These are phyloP conservation scores for Apostasia shenzhenica DNA, from an alignment of 106 monocot species.

Conservation along the genomic window DNA sequence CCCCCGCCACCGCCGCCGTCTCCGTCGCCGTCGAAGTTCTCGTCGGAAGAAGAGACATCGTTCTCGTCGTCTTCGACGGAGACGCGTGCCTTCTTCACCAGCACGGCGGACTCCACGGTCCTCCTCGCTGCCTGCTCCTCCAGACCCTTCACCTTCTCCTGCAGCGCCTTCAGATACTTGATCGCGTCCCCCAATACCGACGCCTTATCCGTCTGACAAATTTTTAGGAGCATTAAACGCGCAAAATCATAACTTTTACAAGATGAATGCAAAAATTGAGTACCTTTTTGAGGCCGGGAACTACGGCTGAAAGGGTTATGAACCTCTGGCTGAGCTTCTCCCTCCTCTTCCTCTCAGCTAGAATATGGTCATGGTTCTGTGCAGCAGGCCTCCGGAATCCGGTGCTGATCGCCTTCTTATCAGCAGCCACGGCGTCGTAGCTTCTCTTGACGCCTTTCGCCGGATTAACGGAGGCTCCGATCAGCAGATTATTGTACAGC, in stretches of 20 bases:
- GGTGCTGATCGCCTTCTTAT: neutral
- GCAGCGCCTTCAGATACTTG: conserved; percentile 29
- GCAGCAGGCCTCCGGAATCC: conserved; percentile 10
- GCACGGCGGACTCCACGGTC: conserved; percentile 13
- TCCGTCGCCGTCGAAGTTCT: conserved; percentile 11
- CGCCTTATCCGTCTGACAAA: conserved; percentile 32
- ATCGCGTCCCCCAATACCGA: conserved; percentile 36
- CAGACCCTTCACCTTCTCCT: conserved; percentile 28
- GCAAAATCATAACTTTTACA: neutral
- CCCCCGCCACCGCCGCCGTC: conserved; percentile 15
- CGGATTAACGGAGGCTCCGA: neutral
- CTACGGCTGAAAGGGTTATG: conserved; percentile 45
- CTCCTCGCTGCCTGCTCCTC: conserved; percentile 22
- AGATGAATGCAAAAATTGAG: neutral
- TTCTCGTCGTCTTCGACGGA: conserved; percentile 4
- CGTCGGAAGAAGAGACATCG: conserved; percentile 12
- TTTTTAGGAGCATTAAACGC: too few species aligned
- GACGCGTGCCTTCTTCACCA: conserved; percentile 14
- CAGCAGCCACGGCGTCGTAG: neutral
- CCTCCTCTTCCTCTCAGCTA: conserved; percentile 61
- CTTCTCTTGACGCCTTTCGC: conserved; percentile 21
- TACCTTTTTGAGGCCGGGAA: conserved; percentile 60
- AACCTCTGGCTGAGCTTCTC: conserved; percentile 62
- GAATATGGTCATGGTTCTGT: conserved; percentile 40
- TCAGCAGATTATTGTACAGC: neutral